Evolutionary conservation across 441 rosid genomes (phyloP).

Genomic region (Adansonia grandidieri): DNA sequence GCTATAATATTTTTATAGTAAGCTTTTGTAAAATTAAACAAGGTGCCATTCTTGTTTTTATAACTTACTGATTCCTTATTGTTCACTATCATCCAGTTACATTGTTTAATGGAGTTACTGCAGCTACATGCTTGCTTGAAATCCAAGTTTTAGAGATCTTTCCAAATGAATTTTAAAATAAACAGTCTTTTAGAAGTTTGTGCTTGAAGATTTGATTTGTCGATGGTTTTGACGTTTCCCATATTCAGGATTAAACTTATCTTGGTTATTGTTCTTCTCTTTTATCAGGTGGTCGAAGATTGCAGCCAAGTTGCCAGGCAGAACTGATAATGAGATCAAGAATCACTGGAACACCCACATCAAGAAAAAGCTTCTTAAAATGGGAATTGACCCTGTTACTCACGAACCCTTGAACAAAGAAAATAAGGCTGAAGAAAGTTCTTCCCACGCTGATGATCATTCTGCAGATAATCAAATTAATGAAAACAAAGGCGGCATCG

Average conservation of each 20-base stretch:
- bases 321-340: conserved; percentile 89
- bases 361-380: conserved; percentile 83
- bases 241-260: too few relatives aligned
- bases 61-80: neutral
- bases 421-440: conserved; percentile 34
- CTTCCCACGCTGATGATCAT: neutral
- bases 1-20: too few relatives aligned
- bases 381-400: conserved; percentile 85
- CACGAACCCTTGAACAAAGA: conserved; percentile 64
- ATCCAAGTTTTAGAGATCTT: conserved; percentile 2
- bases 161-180: neutral
- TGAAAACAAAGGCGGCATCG: neutral
- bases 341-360: conserved; percentile 94
- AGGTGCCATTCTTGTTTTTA: neutral
- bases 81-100: neutral
- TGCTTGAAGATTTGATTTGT: neutral
- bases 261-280: neutral
- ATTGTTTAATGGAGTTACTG: neutral
- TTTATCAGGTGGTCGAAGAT: conserved; percentile 80
- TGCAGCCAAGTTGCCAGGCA: conserved; percentile 80
- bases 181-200: neutral
- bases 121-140: conserved; percentile 7
- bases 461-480: neutral
- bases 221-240: too few relatives aligned
- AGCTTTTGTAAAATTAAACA: neutral